phyloP scores from a whole-genome alignment of 768 basidiomycete genomes.

The Hypholoma fasciculare region DNA sequence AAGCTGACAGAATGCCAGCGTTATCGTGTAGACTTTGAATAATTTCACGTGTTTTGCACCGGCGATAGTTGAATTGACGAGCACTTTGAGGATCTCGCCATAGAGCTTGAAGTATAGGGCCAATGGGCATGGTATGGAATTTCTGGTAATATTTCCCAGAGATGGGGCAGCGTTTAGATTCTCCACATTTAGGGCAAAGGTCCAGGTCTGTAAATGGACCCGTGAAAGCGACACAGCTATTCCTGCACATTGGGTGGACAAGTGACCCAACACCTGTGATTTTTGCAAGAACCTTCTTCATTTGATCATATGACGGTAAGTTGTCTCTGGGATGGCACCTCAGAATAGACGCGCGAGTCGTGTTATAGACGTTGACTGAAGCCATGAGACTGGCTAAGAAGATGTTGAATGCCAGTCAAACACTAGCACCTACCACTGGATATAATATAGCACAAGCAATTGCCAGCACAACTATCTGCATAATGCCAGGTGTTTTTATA shows the following conservation, averaged over 20 bases:
- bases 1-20: not conserved
- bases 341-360: too few species aligned
- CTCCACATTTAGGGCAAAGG: slow-evolving; percentile 9
- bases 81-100: slow-evolving; percentile 12
- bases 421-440: too few species aligned
- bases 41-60: slow-evolving; percentile 1
- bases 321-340: too few species aligned
- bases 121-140: slow-evolving; percentile 22
- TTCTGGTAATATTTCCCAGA: slow-evolving; percentile 9
- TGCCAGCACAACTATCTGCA: too few species aligned
- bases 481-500: too few species aligned
- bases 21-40: slow-evolving; percentile 1
- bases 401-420: too few species aligned
- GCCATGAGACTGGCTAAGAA: too few species aligned
- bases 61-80: slow-evolving; percentile 3
- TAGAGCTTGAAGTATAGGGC: slow-evolving; percentile 22
- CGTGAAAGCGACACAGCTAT: slow-evolving; percentile 17
- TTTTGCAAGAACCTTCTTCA: slow-evolving; percentile 9
- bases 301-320: not conserved
- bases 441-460: too few species aligned
- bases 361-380: too few species aligned
- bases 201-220: slow-evolving; percentile 12
- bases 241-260: slow-evolving; percentile 16
- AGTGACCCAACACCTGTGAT: slow-evolving; percentile 15
- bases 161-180: not conserved